Base-by-base conservation (phyloP, 768 basidiomycete species). In the Sarcomyxa edulis region DNA sequence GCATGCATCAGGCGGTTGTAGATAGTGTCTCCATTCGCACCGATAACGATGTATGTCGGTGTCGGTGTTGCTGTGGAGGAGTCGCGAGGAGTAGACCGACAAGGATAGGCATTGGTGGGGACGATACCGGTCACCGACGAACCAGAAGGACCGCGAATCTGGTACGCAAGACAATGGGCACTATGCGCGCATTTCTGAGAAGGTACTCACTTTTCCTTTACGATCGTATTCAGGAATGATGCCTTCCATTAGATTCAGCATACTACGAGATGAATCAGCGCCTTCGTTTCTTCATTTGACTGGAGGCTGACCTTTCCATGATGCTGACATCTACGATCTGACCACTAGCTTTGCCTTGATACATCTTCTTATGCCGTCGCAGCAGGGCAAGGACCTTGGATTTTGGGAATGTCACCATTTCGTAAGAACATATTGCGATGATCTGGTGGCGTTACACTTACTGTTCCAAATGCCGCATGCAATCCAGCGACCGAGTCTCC, bases 181-280 rank as follows among this genome's bases (percentile, higher is more conserved):
- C n/a, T n/a, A n/a, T n/a, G n/a, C n/a, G n/a, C n/a, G n/a, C n/a
- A n/a, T n/a, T n/a, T 5, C 6, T 7, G 24, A 10, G 8, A 20
- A 6, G n/a, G 16, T 14, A 21, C 53, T 29, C 46, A 78, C 80
- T 60, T 78, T 81, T 40, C 73, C 73, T 53, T 80, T 83, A 37
- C 82, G 76, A 52, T 84, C 80, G 40, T 80, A 84, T 55, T 82
- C 83, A 8, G 83, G 83, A 33, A 84, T 76, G 42, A 85, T 75
- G 2, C 83, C 82, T 49, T 84, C 83, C 83, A 84, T 85, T 33
- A 83, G 58, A 49, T 83, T 85, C 4, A 84, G 58, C 81, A 84
- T 84, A 49, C 81, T 84, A 40, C 14, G 9, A 14, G 27, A 34
- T 31, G 7, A 24, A 18, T 31, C 10, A 31, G 22, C 35, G 9